phyloP scores from a whole-genome alignment of 176 grass and related monocot species.

The Oryza glaberrima region DNA sequence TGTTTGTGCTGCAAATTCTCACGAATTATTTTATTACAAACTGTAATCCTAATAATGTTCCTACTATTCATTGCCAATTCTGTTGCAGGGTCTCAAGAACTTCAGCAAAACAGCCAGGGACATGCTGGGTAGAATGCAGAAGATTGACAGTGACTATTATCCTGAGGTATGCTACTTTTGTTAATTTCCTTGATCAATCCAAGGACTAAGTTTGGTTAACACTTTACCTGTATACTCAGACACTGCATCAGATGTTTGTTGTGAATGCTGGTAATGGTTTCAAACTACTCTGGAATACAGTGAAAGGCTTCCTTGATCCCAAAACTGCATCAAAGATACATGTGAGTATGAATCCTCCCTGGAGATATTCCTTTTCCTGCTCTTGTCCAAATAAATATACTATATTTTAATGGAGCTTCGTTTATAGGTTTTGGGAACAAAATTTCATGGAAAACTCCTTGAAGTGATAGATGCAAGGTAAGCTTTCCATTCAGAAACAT shows the following conservation, averaged over 20 bases:
- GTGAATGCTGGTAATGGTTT: conserved; percentile 93
- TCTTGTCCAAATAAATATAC: conserved; percentile 10
- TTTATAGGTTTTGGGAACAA: conserved; percentile 88
- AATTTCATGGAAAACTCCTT: conserved; percentile 83
- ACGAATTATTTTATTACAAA: not conserved
- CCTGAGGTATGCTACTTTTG: conserved; percentile 67
- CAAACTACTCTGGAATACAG: conserved; percentile 93
- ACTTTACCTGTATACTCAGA: conserved; percentile 52
- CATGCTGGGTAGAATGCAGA: conserved; percentile 81
- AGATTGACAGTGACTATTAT: conserved; percentile 92
- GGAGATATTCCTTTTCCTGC: conserved; percentile 13
- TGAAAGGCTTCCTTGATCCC: conserved; percentile 96
- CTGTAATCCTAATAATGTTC: not conserved
- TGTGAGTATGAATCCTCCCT: conserved; percentile 53
- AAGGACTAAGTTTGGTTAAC: conserved; percentile 1
- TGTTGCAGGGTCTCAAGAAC: conserved; percentile 83
- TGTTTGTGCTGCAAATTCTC: not conserved
- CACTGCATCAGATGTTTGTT: conserved; percentile 95
- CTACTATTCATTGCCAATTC: not conserved
- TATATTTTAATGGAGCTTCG: conserved; percentile 23
- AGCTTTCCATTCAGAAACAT: conserved; percentile 14
- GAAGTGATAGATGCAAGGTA: conserved; percentile 90
- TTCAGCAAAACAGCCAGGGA: conserved; percentile 94
- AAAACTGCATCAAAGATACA: conserved; percentile 95
- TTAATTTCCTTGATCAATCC: conserved; percentile 18